Evolutionary conservation across 2,329 filamentous ascomycete species (phyloP).

Genomic region (Colletotrichum sp.): DNA sequence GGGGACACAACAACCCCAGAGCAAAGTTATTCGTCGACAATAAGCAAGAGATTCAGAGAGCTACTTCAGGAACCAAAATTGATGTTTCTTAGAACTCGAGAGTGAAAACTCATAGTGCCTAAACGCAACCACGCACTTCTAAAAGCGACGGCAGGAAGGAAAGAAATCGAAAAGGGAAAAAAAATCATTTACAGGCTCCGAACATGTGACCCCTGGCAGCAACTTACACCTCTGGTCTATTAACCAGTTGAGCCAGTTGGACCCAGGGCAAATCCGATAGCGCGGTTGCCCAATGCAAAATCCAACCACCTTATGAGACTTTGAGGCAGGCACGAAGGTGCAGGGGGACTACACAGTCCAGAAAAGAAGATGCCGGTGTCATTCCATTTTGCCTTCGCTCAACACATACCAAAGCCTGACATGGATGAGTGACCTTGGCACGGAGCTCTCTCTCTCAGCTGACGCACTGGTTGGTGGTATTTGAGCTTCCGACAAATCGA

Average conservation of each 20-base stretch:
- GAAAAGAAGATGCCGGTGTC: rapidly evolving
- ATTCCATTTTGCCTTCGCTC: background rate
- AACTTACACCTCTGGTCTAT: background rate
- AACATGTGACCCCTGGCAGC: background rate
- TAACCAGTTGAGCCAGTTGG: background rate
- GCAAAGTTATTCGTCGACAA: rapidly evolving
- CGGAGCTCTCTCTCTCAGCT: background rate
- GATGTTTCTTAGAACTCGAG: background rate
- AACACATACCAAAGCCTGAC: no score
- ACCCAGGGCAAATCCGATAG: no score
- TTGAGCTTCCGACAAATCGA: background rate
- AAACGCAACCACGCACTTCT: background rate
- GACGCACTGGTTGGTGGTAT: background rate
- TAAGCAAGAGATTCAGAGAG: background rate
- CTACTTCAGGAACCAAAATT: background rate
- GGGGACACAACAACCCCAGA: background rate
- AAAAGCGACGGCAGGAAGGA: rapidly evolving
- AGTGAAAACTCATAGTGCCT: background rate
- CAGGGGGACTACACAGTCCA: rapidly evolving
- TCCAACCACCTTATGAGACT: background rate
- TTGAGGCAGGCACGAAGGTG: background rate
- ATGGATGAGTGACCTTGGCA: no score
- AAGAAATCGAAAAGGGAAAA: background rate
- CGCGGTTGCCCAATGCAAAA: no score
- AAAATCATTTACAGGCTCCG: background rate